A percentile compares a stretch with the other conserved stretches of the same genome.
Evolutionary conservation across 2,329 filamentous ascomycete species (phyloP).

Genomic region (Diaporthe eres): DNA sequence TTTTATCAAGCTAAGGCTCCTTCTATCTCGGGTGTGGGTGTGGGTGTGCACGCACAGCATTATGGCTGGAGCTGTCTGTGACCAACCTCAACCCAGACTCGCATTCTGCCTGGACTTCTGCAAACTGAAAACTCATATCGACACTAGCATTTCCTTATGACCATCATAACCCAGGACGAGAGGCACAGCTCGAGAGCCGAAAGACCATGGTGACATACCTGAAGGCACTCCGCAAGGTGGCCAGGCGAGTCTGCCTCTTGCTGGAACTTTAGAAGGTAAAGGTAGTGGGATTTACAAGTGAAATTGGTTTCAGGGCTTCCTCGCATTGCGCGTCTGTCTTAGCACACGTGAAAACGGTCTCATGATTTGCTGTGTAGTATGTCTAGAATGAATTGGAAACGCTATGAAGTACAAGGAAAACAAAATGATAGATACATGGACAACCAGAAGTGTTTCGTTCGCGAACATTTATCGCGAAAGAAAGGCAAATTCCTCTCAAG

Average conservation of each 20-base stretch:
- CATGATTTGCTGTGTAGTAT: background rate
- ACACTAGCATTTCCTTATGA: no score
- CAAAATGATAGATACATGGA: background rate
- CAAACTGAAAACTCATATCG: no score
- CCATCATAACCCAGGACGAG: no score
- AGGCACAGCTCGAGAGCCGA: no score
- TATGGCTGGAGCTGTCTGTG: no score
- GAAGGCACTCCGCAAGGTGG: background rate
- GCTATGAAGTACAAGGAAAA: slow-evolving; percentile 6
- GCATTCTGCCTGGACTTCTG: no score
- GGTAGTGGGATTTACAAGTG: background rate
- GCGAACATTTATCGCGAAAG: background rate
- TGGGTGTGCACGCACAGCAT: no score
- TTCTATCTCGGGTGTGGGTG: no score
- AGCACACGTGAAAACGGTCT: background rate
- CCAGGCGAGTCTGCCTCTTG: background rate
- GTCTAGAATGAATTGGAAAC: background rate
- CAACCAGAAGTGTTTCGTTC: background rate
- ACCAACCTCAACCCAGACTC: no score
- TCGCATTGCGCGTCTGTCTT: background rate
- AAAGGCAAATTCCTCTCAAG: background rate
- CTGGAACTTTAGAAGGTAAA: no score
- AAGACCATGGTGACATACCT: background rate
- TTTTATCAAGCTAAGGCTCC: no score
- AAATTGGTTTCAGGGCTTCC: background rate